Base-by-base conservation (phyloP, 2,329 filamentous ascomycete species). In the Rachicladosporium sp. region DNA sequence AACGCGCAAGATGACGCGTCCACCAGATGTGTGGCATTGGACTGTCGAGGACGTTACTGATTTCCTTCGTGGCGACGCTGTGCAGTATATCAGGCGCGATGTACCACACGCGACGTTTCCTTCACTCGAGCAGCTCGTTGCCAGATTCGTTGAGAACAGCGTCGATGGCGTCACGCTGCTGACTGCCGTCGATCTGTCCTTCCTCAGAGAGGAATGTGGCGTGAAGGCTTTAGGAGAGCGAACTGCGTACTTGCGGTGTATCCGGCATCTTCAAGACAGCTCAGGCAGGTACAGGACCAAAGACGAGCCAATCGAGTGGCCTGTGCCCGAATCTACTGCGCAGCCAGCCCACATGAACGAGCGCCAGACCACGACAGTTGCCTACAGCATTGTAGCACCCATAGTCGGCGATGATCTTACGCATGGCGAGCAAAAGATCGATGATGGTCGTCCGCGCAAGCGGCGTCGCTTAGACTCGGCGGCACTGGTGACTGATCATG, bases 1-100 rank as follows among this genome's bases (percentile, higher is more conserved):
- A 13, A 29, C 34, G 35, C 35, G 31, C n/a, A 30, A 2, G 4
- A 41, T 41, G 39, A 31, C 39, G 21, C 33, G 34, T 31, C 15
- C 43, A 10, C 55, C 61, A 41, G 84, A 93, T 60, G 85, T 86
- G n/a, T 81, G 78, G 58, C 53, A 70, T 39, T 93, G 86, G 86
- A 71, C 72, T 29, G 67, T 78, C 27, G 75, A 81, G 30, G 69
- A 76, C 29, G 74, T 93, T 8, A 71, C 82, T 7, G 56, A 67
- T 10, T 77, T 80, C 51, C 66, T 93, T 3, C 85, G 79, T 54
- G 66, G 70, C 36, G 44, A 50, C 32, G 29, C 35, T 15, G 36
- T 33, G 7, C 8, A 12, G 11, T 31, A 31, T 29, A 31, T 53
- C 56, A 29, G 34, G 13, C 29, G 29, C 6, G 23, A 42, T 6